Percentiles rank a stretch among this genome's conserved stretches.
Conservation (phyloP, 306 rosid genomes). For the Carpinus fangiana region DNA sequence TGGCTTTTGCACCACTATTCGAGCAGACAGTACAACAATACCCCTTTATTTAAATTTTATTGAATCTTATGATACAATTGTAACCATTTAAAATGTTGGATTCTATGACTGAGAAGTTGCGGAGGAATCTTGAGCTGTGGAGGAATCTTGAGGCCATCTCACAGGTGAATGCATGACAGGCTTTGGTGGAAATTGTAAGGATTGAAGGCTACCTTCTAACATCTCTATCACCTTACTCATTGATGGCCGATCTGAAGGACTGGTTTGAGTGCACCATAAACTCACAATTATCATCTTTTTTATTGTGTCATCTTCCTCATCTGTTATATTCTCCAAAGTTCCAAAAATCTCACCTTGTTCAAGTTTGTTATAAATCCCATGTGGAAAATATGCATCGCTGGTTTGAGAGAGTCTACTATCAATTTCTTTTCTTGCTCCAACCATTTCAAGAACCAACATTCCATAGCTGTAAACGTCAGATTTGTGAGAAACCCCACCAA, state of each 20-base stretch:
- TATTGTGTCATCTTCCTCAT: constrained; percentile 28
- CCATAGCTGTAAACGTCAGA: constrained; percentile 45
- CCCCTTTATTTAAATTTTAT: too few relatives aligned
- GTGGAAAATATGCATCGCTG: constrained; percentile 27
- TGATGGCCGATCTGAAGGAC: constrained; percentile 33
- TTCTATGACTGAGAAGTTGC: neutral
- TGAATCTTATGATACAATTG: too few relatives aligned
- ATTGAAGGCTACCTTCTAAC: constrained; percentile 32
- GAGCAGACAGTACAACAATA: too few relatives aligned
- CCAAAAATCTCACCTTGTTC: neutral
- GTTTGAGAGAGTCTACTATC: constrained; percentile 1
- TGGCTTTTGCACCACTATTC: too few relatives aligned
- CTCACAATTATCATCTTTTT: constrained; percentile 34
- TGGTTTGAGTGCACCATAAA: constrained; percentile 43
- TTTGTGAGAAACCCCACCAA: constrained; percentile 34
- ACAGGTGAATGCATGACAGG: constrained; percentile 28
- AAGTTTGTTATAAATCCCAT: constrained; percentile 31
- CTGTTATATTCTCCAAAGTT: neutral
- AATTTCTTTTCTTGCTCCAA: constrained; percentile 33
- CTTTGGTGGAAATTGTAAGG: constrained; percentile 36
- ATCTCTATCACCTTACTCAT: constrained; percentile 42
- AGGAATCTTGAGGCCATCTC: neutral
- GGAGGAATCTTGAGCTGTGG: constrained; percentile 2
- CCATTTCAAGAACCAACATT: constrained; percentile 39
- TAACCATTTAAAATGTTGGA: too few relatives aligned